phyloP scores from a whole-genome alignment of 208 protist genomes.

The Angomonas deanei region DNA sequence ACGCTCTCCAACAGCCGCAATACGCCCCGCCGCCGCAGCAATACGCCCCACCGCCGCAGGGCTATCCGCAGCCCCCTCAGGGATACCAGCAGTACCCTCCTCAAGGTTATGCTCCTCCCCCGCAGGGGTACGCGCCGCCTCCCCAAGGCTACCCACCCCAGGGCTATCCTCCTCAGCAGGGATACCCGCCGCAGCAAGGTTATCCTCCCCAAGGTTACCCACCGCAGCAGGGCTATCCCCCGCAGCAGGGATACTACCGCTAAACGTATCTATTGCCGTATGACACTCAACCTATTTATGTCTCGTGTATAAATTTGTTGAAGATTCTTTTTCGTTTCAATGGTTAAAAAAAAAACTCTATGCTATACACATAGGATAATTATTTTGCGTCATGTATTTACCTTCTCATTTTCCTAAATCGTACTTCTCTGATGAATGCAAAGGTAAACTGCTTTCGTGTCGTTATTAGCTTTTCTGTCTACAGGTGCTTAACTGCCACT shows the following conservation, averaged over 20 bases:
- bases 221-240: constrained; percentile 12
- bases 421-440: too few relatives aligned
- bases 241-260: not conserved
- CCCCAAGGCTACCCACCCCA: not conserved
- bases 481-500: constrained; percentile 3
- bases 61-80: constrained; percentile 9
- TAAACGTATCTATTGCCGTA: too few relatives aligned
- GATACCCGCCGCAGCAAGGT: constrained; percentile 7
- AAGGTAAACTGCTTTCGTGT: too few relatives aligned
- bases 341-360: not conserved
- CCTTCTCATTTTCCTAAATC: too few relatives aligned
- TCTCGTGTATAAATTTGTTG: too few relatives aligned
- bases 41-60: constrained; percentile 10
- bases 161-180: constrained; percentile 3
- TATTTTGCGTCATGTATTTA: too few relatives aligned
- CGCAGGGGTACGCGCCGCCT: constrained; percentile 18
- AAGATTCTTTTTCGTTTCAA: too few relatives aligned
- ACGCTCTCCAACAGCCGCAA: not conserved
- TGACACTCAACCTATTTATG: too few relatives aligned
- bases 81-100: constrained; percentile 6
- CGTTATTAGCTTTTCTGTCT: not conserved
- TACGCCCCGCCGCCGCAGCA: constrained; percentile 14
- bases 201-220: constrained; percentile 1
- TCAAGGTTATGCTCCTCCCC: constrained; percentile 19
- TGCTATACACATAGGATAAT: too few relatives aligned